A percentile compares a stretch with the other conserved stretches of the same genome.
Evolutionary conservation across 371 early-diverging fungal genomes (phyloP).

Genomic region (Batkoa obscura): DNA sequence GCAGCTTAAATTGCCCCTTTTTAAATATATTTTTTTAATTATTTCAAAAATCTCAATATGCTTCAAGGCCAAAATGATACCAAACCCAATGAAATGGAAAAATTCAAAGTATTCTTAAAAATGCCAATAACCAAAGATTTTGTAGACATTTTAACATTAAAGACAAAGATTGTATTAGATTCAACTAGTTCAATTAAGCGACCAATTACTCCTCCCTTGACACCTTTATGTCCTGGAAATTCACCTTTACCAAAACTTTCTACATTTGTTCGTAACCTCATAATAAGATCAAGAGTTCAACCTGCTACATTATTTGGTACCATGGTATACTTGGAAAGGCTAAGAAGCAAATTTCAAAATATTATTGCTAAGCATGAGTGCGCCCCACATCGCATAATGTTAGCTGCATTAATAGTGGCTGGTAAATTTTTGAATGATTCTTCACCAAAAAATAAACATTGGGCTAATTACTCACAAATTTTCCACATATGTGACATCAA

Average conservation of each 20-base stretch:
- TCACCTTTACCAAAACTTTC: slow-evolving; percentile 16
- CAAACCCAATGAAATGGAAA: no score
- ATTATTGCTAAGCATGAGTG: slow-evolving; percentile 18
- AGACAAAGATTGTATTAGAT: neutral
- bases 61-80: no score
- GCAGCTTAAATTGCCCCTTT: no score
- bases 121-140: neutral
- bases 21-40: no score
- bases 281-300: slow-evolving; percentile 31
- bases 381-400: slow-evolving; percentile 53
- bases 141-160: neutral
- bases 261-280: slow-evolving; percentile 26
- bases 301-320: slow-evolving; percentile 33
- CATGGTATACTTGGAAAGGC: slow-evolving; percentile 29
- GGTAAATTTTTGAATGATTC: slow-evolving; percentile 54
- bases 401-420: slow-evolving; percentile 55
- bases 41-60: no score
- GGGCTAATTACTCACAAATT: slow-evolving; percentile 30
- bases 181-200: neutral
- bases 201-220: neutral
- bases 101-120: slow-evolving; percentile 1
- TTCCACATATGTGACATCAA: neutral
- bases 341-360: slow-evolving; percentile 10
- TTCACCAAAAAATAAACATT: slow-evolving; percentile 53
- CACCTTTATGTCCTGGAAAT: neutral